Conservation (phyloP, 164 flowering plant genomes). For the Umbilicus rupestris region DNA sequence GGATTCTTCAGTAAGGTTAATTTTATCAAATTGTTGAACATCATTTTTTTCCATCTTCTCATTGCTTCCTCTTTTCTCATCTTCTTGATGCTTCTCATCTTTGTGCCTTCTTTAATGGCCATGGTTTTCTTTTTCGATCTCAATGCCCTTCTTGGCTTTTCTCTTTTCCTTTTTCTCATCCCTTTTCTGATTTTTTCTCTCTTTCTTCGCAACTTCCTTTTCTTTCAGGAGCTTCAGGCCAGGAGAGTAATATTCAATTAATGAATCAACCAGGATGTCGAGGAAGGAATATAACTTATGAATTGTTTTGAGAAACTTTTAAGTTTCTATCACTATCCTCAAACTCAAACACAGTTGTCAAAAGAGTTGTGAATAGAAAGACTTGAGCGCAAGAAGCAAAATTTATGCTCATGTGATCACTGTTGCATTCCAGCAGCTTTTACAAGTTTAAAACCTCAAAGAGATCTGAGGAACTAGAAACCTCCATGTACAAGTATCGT, state of each 20-base stretch:
- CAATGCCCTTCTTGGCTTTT: slow-evolving; percentile 13
- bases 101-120: slow-evolving; percentile 16
- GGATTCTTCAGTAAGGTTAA: slow-evolving; percentile 20
- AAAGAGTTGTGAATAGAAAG: too few species aligned
- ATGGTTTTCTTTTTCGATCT: slow-evolving; percentile 15
- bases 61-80: slow-evolving; percentile 12
- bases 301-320: too few species aligned
- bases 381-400: too few species aligned
- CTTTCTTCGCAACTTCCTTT: slow-evolving; percentile 19
- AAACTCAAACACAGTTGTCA: too few species aligned
- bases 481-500: too few species aligned
- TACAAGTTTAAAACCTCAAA: too few species aligned
- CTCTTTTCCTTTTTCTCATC: slow-evolving; percentile 15
- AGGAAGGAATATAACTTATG: too few species aligned
- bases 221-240: slow-evolving; percentile 15
- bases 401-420: too few species aligned
- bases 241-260: slow-evolving; percentile 9
- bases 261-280: neutral
- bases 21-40: slow-evolving; percentile 14
- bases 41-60: slow-evolving; percentile 11
- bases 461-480: too few species aligned
- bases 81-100: slow-evolving; percentile 15
- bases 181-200: slow-evolving; percentile 16
- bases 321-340: too few species aligned
- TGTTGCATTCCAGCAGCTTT: too few species aligned